Evolutionary conservation across 345 rosid species (phyloP).

Genomic region (Toxicodendron radicans): DNA sequence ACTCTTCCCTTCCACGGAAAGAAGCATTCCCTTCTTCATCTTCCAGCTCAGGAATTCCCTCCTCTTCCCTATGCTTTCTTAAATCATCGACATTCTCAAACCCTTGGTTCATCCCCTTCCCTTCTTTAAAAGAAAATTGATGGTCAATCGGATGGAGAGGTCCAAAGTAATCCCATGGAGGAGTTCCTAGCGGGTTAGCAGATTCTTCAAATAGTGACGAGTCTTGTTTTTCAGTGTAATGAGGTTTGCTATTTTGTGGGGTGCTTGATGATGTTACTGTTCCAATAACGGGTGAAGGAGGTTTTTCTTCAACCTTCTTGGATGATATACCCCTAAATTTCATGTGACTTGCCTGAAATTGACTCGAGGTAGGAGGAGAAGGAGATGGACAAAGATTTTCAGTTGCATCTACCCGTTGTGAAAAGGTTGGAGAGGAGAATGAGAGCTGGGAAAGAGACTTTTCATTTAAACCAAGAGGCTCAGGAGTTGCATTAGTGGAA

Average conservation of each 20-base stretch:
- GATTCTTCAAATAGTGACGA: conserved; percentile 51
- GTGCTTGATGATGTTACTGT: conserved; percentile 56
- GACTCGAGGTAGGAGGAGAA: conserved; percentile 53
- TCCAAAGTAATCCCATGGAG: conserved; percentile 89
- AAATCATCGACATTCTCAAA: conserved; percentile 47
- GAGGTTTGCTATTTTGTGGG: conserved; percentile 41
- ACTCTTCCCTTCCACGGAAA: conserved; percentile 54
- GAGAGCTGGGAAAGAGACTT: conserved; percentile 64
- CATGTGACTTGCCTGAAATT: conserved; percentile 63
- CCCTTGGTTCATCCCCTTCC: conserved; percentile 34
- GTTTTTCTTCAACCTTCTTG: conserved; percentile 71
- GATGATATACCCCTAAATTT: conserved; percentile 60
- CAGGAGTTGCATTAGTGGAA: conserved; percentile 80
- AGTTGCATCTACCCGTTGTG: conserved; percentile 45
- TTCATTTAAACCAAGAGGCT: conserved; percentile 58
- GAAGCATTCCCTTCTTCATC: conserved; percentile 62
- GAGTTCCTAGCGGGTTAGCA: conserved; percentile 48
- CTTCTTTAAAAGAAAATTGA: conserved; percentile 58
- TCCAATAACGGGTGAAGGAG: conserved; percentile 46
- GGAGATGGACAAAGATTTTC: conserved; percentile 65
- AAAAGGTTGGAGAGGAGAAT: conserved; percentile 57
- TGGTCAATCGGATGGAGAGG: conserved; percentile 62
- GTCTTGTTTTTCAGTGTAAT: conserved; percentile 46
- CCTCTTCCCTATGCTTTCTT: conserved; percentile 52
- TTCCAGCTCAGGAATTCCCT: conserved; percentile 64